Conservation (phyloP, 139 green algal species). For the Mychonastes homosphaera region DNA sequence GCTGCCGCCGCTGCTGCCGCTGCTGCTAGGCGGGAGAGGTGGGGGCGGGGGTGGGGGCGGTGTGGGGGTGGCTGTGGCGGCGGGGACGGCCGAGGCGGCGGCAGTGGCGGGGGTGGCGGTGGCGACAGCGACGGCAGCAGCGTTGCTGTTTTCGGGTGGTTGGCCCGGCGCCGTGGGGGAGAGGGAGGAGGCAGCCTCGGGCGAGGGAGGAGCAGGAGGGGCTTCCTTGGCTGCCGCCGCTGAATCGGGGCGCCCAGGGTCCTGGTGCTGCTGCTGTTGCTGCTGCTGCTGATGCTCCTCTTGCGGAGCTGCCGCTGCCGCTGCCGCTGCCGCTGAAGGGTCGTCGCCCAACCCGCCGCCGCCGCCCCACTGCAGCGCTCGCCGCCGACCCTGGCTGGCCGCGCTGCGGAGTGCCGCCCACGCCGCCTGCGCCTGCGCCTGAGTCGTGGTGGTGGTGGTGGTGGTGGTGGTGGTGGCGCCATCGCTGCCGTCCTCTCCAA, state of each 20-base stretch:
- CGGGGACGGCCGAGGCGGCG: no score
- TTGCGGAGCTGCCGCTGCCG: not conserved
- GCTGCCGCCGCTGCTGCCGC: not conserved
- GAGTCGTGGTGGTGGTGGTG: not conserved
- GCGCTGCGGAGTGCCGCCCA: not conserved
- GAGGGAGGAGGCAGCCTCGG: no score
- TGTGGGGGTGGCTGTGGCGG: not conserved
- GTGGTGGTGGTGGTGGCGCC: no score
- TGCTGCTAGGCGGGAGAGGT: not conserved
- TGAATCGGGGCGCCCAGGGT: no score
- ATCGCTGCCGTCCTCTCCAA: no score
- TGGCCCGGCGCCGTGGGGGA: not conserved
- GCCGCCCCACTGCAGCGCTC: not conserved
- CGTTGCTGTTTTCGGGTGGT: not conserved
- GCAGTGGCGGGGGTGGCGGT: not conserved
- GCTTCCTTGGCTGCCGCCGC: not conserved
- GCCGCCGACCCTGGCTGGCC: no score
- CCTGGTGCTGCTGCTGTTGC: not conserved
- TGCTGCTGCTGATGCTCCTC: not conserved
- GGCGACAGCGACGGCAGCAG: not conserved
- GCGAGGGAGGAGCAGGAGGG: no score
- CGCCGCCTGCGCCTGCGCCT: not conserved
- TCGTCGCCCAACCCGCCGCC: not conserved
- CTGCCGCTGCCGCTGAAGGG: not conserved
- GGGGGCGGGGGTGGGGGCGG: no score